Evolutionary conservation across 805 yeast species (phyloP).

Genomic region (Wickerhamomyces mucosus): DNA sequence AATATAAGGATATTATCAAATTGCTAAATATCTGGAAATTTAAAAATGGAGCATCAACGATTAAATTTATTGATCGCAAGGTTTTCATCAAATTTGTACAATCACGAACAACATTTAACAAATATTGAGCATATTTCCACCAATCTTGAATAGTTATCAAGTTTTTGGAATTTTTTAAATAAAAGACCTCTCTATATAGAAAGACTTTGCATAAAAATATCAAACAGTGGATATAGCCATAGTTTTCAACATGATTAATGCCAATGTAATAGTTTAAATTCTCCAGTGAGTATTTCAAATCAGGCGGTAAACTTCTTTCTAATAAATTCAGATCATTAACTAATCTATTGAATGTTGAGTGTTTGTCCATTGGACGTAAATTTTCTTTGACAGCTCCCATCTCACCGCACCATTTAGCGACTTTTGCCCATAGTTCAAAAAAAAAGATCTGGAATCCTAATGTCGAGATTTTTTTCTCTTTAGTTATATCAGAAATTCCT

Average conservation of each 20-base stretch:
- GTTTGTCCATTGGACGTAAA: constrained; percentile 21
- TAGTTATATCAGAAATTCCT: background rate
- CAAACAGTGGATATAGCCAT: constrained; percentile 28
- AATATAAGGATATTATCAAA: constrained; percentile 25
- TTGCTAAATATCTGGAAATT: constrained; percentile 29
- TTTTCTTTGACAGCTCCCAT: constrained; percentile 23
- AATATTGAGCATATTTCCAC: constrained; percentile 23
- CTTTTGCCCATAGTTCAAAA: constrained; percentile 29
- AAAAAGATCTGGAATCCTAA: constrained; percentile 23
- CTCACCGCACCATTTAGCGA: constrained; percentile 31
- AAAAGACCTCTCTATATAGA: constrained; percentile 27
- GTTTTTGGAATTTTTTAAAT: constrained; percentile 7
- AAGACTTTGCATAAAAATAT: constrained; percentile 25
- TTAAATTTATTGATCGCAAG: constrained; percentile 19
- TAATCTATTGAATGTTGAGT: constrained; percentile 21
- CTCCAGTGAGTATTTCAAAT: constrained; percentile 16
- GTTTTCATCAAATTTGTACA: constrained; percentile 19
- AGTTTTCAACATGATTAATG: constrained; percentile 22
- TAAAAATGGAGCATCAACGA: constrained; percentile 31
- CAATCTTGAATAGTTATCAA: constrained; percentile 13
- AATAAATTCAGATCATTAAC: constrained; percentile 18
- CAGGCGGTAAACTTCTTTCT: constrained; percentile 19
- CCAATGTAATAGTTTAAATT: constrained; percentile 25
- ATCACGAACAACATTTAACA: constrained; percentile 21
- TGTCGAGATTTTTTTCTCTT: constrained; percentile 11